Conservation (phyloP, 495 filamentous ascomycete species). For the Aspergillus bridgeri region DNA sequence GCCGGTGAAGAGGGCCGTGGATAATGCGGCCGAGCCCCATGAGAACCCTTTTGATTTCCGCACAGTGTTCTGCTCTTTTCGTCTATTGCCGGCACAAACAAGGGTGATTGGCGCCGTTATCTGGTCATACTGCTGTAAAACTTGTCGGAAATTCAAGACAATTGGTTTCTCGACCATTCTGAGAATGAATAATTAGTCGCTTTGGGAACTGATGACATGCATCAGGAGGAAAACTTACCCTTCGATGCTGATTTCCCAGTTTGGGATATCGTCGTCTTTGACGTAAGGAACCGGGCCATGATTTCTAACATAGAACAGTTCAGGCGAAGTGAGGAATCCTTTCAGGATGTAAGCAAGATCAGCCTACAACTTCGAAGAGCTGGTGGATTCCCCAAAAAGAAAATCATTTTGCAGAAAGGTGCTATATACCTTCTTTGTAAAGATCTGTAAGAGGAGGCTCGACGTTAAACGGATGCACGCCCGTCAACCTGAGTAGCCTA, state of each 20-base stretch:
- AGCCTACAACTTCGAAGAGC: neutral
- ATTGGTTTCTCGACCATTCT: conserved; percentile 75
- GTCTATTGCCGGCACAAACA: conserved; percentile 89
- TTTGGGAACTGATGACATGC: neutral
- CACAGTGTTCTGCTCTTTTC: conserved; percentile 92
- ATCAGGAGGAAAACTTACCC: conserved; percentile 43
- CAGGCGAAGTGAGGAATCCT: conserved; percentile 85
- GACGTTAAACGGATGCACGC: conserved; percentile 91
- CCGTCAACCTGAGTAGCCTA: conserved; percentile 82
- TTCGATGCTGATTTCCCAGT: conserved; percentile 85
- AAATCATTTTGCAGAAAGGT: neutral
- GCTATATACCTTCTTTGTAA: conserved; percentile 65
- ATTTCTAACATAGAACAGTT: conserved; percentile 94
- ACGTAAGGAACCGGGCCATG: conserved; percentile 86
- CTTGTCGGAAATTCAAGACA: conserved; percentile 67
- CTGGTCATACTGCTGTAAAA: conserved; percentile 74
- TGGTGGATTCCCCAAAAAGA: neutral
- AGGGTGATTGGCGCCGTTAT: conserved; percentile 85
- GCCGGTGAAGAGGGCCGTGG: conserved; percentile 88
- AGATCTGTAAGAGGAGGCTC: conserved; percentile 80
- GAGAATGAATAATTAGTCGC: neutral
- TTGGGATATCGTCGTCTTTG: conserved; percentile 64
- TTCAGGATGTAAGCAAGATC: neutral
- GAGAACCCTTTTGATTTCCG: conserved; percentile 94
- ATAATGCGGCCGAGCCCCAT: conserved; percentile 88